phyloP scores from a whole-genome alignment of 2,329 filamentous ascomycete genomes.

The Pseudodiploospora longispora region DNA sequence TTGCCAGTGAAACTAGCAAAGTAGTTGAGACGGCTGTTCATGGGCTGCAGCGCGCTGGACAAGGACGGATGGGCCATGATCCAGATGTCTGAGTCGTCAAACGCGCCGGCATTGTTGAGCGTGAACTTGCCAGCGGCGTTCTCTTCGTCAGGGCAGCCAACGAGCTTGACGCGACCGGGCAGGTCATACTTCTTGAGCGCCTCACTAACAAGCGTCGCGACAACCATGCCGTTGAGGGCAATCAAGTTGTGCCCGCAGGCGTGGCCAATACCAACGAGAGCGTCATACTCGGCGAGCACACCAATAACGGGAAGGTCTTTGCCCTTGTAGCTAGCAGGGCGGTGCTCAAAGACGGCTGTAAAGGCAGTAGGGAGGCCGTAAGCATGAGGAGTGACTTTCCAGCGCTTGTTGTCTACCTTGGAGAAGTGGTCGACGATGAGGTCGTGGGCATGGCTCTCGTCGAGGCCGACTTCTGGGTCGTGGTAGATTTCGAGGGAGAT shows the following conservation, averaged over 20 bases:
- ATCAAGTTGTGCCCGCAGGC: constrained; percentile 13
- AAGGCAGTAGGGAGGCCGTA: constrained; percentile 9
- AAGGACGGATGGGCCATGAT: constrained; percentile 13
- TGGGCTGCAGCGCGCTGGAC: constrained; percentile 11
- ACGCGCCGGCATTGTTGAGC: constrained; percentile 10
- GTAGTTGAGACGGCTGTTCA: constrained; percentile 12
- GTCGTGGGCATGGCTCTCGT: constrained; percentile 11
- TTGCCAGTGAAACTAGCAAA: constrained; percentile 9
- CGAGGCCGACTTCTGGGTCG: constrained; percentile 10
- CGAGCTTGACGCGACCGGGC: constrained; percentile 8
- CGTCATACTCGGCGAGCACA: constrained; percentile 12
- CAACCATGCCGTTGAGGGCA: constrained; percentile 10
- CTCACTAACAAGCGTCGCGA: constrained; percentile 7
- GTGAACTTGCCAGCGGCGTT: constrained; percentile 12
- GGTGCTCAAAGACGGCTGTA: constrained; percentile 8
- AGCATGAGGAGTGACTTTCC: constrained; percentile 7
- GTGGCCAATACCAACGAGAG: constrained; percentile 10
- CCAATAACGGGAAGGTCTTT: constrained; percentile 7
- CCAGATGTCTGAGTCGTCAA: constrained; percentile 10
- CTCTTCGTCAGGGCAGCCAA: constrained; percentile 12
- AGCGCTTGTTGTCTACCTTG: constrained; percentile 1
- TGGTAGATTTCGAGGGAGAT: constrained; percentile 10
- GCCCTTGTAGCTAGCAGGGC: constrained; percentile 3
- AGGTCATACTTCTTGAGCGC: constrained; percentile 10
- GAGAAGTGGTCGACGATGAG: constrained; percentile 11